Conservation (phyloP, 768 basidiomycete genomes). For the Podaxis carcinomalis region DNA sequence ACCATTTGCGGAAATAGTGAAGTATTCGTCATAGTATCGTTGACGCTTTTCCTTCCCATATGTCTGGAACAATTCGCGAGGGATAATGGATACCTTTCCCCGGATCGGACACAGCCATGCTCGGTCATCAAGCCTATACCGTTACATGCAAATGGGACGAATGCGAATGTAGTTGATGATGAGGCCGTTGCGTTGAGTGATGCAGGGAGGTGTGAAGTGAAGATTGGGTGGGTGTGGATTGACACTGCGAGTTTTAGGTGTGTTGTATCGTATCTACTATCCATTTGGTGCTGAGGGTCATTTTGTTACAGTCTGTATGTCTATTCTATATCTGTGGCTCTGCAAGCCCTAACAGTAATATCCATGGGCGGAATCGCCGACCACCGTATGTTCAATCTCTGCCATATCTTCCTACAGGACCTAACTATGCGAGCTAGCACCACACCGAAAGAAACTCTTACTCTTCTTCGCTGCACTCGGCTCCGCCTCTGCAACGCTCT, state of each 20-base stretch:
- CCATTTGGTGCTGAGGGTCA: too few species aligned
- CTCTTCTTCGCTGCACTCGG: conserved; percentile 72
- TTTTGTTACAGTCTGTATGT: conserved; percentile 63
- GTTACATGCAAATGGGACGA: conserved; percentile 12
- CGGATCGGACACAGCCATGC: conserved; percentile 65
- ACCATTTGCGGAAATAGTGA: conserved; percentile 40
- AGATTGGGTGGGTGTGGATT: conserved; percentile 80
- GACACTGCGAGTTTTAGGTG: conserved; percentile 93
- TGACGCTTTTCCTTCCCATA: conserved; percentile 81
- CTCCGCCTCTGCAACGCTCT: conserved; percentile 59
- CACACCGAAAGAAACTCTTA: conserved; percentile 75
- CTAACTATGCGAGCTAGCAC: conserved; percentile 29
- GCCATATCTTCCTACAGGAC: neutral
- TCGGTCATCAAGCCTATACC: conserved; percentile 17
- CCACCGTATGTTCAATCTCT: conserved; percentile 53
- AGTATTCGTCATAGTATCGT: conserved; percentile 76
- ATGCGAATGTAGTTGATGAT: neutral
- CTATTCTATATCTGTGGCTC: conserved; percentile 81
- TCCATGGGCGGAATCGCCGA: conserved; percentile 93
- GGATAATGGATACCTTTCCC: conserved; percentile 79
- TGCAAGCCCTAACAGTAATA: conserved; percentile 93
- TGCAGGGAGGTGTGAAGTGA: conserved; percentile 70
- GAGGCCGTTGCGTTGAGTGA: conserved; percentile 14
- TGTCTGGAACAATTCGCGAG: conserved; percentile 86
- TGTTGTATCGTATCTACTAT: conserved; percentile 12